Evolutionary conservation across 2,329 filamentous ascomycete genomes (phyloP).

Genomic region (Myriosclerotinia curreyana): DNA sequence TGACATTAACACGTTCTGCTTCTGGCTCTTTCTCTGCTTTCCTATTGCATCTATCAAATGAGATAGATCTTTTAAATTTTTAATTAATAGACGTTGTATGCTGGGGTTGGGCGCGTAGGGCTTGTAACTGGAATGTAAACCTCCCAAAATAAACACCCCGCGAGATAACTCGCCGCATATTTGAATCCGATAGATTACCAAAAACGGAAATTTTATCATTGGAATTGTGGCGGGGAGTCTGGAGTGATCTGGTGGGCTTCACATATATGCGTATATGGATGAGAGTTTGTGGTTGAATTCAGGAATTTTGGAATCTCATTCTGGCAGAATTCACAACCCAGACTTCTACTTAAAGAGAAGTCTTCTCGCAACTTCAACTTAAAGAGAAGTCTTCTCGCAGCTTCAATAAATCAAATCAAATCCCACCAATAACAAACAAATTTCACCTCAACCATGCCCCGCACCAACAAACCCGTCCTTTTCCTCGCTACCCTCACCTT

Average conservation of each 20-base stretch:
- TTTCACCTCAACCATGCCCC: not conserved
- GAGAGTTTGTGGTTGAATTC: not conserved
- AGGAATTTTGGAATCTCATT: too few relatives aligned
- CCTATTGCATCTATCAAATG: too few relatives aligned
- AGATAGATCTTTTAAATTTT: too few relatives aligned
- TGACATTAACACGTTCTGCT: not conserved
- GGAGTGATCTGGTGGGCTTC: not conserved
- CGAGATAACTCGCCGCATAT: slow-evolving; percentile 15
- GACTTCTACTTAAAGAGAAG: not conserved
- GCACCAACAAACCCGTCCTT: not conserved
- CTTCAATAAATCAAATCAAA: not conserved
- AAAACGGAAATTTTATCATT: not conserved
- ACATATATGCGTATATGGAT: not conserved
- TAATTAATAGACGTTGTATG: not conserved
- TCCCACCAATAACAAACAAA: not conserved
- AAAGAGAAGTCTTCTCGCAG: not conserved
- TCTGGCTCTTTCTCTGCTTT: not conserved
- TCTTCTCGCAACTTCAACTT: not conserved
- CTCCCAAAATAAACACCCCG: not conserved
- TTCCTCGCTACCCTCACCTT: not conserved
- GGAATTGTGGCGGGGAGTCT: slow-evolving; percentile 8
- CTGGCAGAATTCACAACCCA: not conserved
- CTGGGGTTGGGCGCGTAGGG: not conserved
- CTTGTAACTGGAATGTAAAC: slow-evolving; percentile 8
- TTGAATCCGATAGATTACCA: not conserved